These are phyloP conservation scores for Microbotryum lychnidis-dioicae DNA, from an alignment of 1,284 basidiomycete species.

Conservation along the genomic window DNA sequence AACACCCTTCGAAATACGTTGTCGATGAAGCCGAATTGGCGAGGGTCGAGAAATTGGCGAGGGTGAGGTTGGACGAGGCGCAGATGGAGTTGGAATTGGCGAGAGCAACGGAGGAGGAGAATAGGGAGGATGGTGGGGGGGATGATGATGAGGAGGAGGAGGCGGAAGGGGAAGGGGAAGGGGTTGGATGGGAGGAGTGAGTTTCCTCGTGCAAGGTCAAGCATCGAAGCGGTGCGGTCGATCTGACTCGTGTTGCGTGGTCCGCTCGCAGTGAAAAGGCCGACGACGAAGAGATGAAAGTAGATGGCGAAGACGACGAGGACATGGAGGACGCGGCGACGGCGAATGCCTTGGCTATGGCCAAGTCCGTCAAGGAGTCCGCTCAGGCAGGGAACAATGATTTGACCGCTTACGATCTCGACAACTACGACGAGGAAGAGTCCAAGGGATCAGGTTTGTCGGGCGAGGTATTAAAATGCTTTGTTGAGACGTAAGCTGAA, in stretches of 20 bases:
- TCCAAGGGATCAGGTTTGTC: slow-evolving; percentile 49
- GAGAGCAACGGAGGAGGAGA: slow-evolving; percentile 58
- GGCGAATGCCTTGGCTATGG: slow-evolving; percentile 12
- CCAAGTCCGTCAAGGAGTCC: slow-evolving; percentile 38
- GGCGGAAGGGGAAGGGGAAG: slow-evolving; percentile 16
- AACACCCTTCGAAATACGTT: slow-evolving; percentile 77
- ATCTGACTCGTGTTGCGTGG: too few species aligned
- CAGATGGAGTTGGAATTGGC: slow-evolving; percentile 74
- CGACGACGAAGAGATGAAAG: background rate
- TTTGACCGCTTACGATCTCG: slow-evolving; percentile 83
- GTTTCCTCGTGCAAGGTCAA: too few species aligned
- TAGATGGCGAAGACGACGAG: slow-evolving; percentile 46
- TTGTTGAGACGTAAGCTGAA: too few species aligned
- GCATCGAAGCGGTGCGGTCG: too few species aligned
- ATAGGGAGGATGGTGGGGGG: slow-evolving; percentile 45
- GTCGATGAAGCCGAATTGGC: slow-evolving; percentile 85
- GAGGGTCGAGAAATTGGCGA: slow-evolving; percentile 78
- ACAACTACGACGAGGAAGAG: slow-evolving; percentile 85
- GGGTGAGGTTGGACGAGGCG: slow-evolving; percentile 81
- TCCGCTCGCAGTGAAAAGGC: too few species aligned
- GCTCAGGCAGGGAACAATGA: slow-evolving; percentile 53
- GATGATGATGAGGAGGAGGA: slow-evolving; percentile 28
- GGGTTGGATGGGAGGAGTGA: slow-evolving; percentile 17
- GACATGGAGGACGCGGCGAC: slow-evolving; percentile 53
- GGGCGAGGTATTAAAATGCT: slow-evolving; percentile 15